Evolutionary conservation across 2,329 filamentous ascomycete genomes (phyloP).

Genomic region (Penicillium sp.): DNA sequence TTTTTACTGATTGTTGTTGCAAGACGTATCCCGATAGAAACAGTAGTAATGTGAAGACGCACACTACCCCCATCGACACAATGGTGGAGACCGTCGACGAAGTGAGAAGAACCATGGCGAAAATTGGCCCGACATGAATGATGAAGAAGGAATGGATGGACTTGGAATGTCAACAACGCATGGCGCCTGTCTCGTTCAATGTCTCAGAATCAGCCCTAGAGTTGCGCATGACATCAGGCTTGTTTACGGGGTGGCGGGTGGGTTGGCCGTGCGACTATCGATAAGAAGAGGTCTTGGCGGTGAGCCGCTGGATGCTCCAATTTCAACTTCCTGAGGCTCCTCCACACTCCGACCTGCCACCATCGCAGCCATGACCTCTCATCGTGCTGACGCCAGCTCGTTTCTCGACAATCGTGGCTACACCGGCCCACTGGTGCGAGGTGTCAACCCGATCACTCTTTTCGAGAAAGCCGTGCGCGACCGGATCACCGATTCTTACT

Average conservation of each 20-base stretch:
- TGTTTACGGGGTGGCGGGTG: conserved; percentile 26
- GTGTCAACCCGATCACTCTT: conserved; percentile 91
- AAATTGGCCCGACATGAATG: conserved; percentile 20
- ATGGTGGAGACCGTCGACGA: conserved; percentile 50
- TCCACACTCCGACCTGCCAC: conserved; percentile 4
- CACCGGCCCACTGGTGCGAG: conserved; percentile 75
- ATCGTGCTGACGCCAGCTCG: conserved; percentile 75
- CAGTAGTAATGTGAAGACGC: conserved; percentile 77
- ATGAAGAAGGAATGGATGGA: conserved; percentile 9
- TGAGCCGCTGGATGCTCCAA: background rate
- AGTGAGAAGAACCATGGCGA: conserved; percentile 51
- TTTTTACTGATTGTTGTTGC: conserved; percentile 81
- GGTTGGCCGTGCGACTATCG: conserved; percentile 46
- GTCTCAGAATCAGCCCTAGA: conserved; percentile 8
- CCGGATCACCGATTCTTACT: conserved; percentile 92
- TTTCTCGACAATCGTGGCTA: conserved; percentile 91
- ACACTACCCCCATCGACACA: conserved; percentile 57
- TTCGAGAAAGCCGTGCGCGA: conserved; percentile 96
- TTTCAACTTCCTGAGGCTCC: conserved; percentile 8
- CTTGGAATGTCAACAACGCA: conserved; percentile 21
- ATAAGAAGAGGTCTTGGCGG: conserved; percentile 37
- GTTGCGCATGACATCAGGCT: conserved; percentile 28
- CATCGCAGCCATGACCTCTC: conserved; percentile 49
- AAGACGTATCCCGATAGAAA: conserved; percentile 87
- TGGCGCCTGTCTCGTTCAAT: conserved; percentile 3